These are phyloP conservation scores for Hemisphaericaspora nanyangensis DNA, from an alignment of 805 yeast species.

Conservation along the genomic window DNA sequence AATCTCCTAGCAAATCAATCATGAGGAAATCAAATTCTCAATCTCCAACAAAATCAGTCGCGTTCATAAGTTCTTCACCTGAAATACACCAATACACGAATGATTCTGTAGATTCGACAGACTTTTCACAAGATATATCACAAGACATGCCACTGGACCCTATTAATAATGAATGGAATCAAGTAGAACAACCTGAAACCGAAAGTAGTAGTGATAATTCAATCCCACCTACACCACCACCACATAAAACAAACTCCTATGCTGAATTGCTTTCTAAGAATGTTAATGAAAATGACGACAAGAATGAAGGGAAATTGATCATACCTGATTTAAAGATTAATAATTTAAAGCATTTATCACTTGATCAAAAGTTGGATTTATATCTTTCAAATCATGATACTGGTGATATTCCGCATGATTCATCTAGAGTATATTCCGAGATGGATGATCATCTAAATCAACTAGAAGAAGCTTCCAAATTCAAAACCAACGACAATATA, in stretches of 20 bases:
- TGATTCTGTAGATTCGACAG: conserved; percentile 6
- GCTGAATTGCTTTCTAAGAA: conserved; percentile 1
- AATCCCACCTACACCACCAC: conserved; percentile 28
- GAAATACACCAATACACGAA: conserved; percentile 29
- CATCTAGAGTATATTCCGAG: conserved; percentile 11
- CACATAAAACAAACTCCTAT: conserved; percentile 13
- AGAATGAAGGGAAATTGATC: conserved; percentile 13
- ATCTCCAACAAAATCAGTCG: conserved; percentile 41
- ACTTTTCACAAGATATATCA: conserved; percentile 1
- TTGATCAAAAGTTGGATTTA: conserved; percentile 45
- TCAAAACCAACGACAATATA: conserved; percentile 30
- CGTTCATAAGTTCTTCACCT: conserved; percentile 25
- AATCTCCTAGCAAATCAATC: conserved; percentile 33
- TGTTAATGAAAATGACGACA: conserved; percentile 10
- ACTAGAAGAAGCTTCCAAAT: conserved; percentile 21
- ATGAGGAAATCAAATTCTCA: conserved; percentile 25
- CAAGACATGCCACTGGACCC: conserved; percentile 6
- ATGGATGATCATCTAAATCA: conserved; percentile 34
- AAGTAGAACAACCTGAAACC: conserved; percentile 7
- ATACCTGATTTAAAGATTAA: conserved; percentile 20
- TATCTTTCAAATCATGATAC: conserved; percentile 20
- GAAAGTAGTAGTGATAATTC: conserved; percentile 15
- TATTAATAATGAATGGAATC: conserved; percentile 19
- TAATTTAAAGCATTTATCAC: conserved; percentile 26
- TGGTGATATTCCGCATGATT: not conserved